Conservation (phyloP, 1,139 yeast genomes). For the Saccharomyces pastorianus region DNA sequence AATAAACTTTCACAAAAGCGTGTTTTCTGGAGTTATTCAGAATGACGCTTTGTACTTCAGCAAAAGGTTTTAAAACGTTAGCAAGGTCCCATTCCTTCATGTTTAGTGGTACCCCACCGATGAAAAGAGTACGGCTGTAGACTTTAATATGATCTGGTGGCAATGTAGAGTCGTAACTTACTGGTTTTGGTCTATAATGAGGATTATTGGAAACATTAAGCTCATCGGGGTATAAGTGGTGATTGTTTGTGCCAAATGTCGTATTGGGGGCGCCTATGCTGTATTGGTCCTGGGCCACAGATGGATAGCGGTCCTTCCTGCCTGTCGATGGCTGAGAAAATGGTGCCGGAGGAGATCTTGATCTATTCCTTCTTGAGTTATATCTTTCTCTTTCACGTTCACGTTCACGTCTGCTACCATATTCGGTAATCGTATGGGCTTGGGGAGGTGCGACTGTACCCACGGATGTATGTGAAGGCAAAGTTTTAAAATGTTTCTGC, state of each 20-base stretch:
- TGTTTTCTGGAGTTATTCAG: conserved; percentile 84
- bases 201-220: conserved; percentile 60
- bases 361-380: conserved; percentile 26
- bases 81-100: conserved; percentile 73
- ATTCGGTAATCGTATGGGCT: conserved; percentile 19
- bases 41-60: conserved; percentile 89
- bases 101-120: conserved; percentile 83
- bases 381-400: conserved; percentile 24
- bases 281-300: conserved; percentile 6
- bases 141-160: conserved; percentile 82
- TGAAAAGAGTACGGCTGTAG: conserved; percentile 78
- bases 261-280: conserved; percentile 15
- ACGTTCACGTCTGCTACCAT: conserved; percentile 30
- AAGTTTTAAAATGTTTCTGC: conserved; percentile 25
- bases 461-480: conserved; percentile 1
- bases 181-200: conserved; percentile 64
- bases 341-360: conserved; percentile 30
- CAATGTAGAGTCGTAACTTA: conserved; percentile 58
- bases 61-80: conserved; percentile 68
- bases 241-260: conserved; percentile 25
- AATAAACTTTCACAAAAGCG: conserved; percentile 93
- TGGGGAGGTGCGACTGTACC: conserved; percentile 4
- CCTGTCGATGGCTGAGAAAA: conserved; percentile 7
- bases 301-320: conserved; percentile 7
- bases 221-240: conserved; percentile 42